Base-by-base conservation (phyloP, 1,284 basidiomycete genomes). In the Tetrapyrgos nigripes region DNA sequence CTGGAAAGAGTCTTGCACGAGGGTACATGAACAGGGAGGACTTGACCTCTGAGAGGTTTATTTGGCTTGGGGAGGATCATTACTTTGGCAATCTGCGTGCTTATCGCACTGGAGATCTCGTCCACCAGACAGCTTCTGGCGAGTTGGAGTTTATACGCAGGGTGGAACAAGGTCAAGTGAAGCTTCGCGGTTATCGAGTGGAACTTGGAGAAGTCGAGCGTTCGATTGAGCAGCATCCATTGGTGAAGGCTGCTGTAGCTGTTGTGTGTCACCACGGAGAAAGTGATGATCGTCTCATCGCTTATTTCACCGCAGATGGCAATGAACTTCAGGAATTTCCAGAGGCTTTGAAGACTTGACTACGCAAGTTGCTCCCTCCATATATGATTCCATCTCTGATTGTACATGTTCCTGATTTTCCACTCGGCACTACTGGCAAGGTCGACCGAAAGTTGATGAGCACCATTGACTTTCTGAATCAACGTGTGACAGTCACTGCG, bases 91-190 rank as follows among this genome's bases (percentile, higher is more conserved):
- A 14, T n/a, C 24, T 37, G 13, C 43, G 44, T 14, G 45, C 23
- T 10, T 55, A 55, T 28, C 54, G 21, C 1, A 55, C 45, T 33
- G 54, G 54, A 2, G 54, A 55, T 40, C 26, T 55, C 27, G 54
- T 55, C 6, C 31, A 37, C 13, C 19, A 46, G 14, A 35, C 31
- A 3, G 26, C 57, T 10, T 68, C 67, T 10, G 58, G 58, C 53
- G n/a, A 61, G 52, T 52, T 59, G 23, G 49, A 56, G 11, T 57
- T 40, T 27, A 9, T 50, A 19, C 49, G 49, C 13, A 28, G 55
- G n/a, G 11, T 11, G 28, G 46, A 11, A 4, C n/a, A 48, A 4
- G 21, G 19, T 23, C 46, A 48, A 29, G 46, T 48, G n/a, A 48
- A 48, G 21, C 10, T 48, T 26, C 46, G 46, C 11, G 46, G 46